Evolutionary conservation across 495 filamentous ascomycete species (phyloP).

Genomic region (Parathielavia appendiculata): DNA sequence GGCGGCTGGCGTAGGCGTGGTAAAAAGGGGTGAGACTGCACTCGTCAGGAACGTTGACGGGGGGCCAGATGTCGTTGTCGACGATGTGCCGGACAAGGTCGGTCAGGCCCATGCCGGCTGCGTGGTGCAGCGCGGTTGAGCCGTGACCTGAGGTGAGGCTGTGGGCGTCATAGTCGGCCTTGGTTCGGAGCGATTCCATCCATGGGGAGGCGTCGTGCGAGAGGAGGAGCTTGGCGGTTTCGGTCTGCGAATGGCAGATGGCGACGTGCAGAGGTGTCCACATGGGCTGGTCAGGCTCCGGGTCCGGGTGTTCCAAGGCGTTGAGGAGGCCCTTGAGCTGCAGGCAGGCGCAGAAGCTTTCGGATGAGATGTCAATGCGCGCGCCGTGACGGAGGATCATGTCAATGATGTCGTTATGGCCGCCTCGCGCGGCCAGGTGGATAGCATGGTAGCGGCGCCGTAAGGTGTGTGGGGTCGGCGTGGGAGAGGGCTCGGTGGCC

Average conservation of each 20-base stretch:
- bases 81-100: constrained; percentile 25
- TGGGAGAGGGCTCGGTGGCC: constrained; percentile 10
- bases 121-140: constrained; percentile 30
- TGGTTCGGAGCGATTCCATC: constrained; percentile 18
- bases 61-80: constrained; percentile 24
- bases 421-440: constrained; percentile 35
- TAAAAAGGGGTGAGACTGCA: constrained; percentile 32
- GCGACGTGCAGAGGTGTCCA: constrained; percentile 39
- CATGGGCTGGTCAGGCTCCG: neutral
- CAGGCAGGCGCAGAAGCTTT: constrained; percentile 31
- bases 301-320: constrained; percentile 19
- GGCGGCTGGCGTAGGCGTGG: constrained; percentile 33
- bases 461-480: constrained; percentile 4
- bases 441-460: constrained; percentile 26
- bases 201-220: constrained; percentile 28
- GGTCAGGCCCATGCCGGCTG: constrained; percentile 26
- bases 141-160: neutral
- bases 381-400: constrained; percentile 33
- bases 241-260: constrained; percentile 32
- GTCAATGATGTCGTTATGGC: constrained; percentile 30
- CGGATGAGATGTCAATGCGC: constrained; percentile 20
- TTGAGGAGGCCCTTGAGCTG: constrained; percentile 26
- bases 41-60: constrained; percentile 29
- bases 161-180: neutral
- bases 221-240: constrained; percentile 33